Base-by-base conservation (phyloP, 2,329 filamentous ascomycete genomes). In the Fusarium sp. region DNA sequence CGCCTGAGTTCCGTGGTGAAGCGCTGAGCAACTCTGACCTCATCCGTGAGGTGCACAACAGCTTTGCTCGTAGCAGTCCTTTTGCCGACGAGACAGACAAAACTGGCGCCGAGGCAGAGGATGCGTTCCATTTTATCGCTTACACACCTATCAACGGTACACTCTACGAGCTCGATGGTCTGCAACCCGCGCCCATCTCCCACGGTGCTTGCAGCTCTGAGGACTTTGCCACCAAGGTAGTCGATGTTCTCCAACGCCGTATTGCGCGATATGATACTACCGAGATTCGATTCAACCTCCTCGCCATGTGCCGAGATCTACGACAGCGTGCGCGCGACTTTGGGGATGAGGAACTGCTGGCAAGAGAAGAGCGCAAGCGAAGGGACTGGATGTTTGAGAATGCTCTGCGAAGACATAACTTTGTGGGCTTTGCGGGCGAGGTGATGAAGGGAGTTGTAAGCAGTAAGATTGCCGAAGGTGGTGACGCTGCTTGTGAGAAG, bases 121-220 rank as follows among this genome's bases (percentile, higher is more conserved):
- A 98, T 79, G 93, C 95, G 33, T 99, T 97, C 84, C 96, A 99
- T 84, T 99, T 99, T 82, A 94, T 99, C 77, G 96, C 95, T 36
- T 99, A 99, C 83, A 95, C 94, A 13, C 89, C 91, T 59, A 87
- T 97, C 74, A 89, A 92, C 79, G 92, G 91, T 73, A 90, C 85
- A 8, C 87, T 99, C 60, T 99, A 98, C 86, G 96, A 99, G 84
- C 88, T 99, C 57, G 96, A 99, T 82, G 96, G 96, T 22, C 86
- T 99, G 72, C 95, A 98, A 83, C 94, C 94, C 7, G 93, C 93
- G 63, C 96, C 96, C 61, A 98, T 99, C 76, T 91, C 90, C 54
- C 96, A 99, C 83, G 96, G 95, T 33, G 72, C 88, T 7, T 97
- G 94, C 81, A 84, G 86, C 2, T 78, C 84, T n/a, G 88, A 89